Conservation (phyloP, 768 basidiomycete species). For the Rhodocollybia butyracea region DNA sequence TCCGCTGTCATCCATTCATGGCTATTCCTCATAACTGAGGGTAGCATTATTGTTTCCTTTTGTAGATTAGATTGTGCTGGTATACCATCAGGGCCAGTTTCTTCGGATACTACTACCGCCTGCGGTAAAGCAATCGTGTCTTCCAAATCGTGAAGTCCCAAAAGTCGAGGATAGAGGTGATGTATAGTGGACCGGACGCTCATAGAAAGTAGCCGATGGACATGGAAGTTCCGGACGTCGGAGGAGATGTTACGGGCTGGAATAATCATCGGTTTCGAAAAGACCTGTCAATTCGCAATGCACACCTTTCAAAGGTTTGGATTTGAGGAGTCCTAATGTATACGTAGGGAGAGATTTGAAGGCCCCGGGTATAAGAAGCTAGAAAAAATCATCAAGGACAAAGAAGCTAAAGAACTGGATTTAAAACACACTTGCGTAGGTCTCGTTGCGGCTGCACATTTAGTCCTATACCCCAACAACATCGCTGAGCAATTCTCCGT, state of each 20-base stretch:
- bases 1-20: constrained; percentile 86
- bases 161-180: constrained; percentile 82
- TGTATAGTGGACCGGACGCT: constrained; percentile 68
- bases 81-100: constrained; percentile 5
- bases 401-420: background rate
- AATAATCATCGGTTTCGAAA: background rate
- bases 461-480: constrained; percentile 80
- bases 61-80: background rate
- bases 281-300: constrained; percentile 5
- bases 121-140: constrained; percentile 70
- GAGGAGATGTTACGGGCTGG: constrained; percentile 83
- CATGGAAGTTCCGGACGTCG: constrained; percentile 89
- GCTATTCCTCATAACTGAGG: constrained; percentile 76
- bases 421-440: constrained; percentile 66
- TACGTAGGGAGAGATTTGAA: constrained; percentile 85
- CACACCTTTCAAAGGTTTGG: constrained; percentile 89
- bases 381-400: background rate
- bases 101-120: constrained; percentile 53
- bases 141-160: constrained; percentile 85
- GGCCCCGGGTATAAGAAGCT: constrained; percentile 95
- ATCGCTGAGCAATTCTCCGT: constrained; percentile 82
- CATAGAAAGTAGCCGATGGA: constrained; percentile 71
- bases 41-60: constrained; percentile 32
- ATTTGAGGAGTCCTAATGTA: constrained; percentile 78
- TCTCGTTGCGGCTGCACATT: constrained; percentile 80